Conservation (phyloP, 306 rosid genomes). For the Fragaria ananassa region DNA sequence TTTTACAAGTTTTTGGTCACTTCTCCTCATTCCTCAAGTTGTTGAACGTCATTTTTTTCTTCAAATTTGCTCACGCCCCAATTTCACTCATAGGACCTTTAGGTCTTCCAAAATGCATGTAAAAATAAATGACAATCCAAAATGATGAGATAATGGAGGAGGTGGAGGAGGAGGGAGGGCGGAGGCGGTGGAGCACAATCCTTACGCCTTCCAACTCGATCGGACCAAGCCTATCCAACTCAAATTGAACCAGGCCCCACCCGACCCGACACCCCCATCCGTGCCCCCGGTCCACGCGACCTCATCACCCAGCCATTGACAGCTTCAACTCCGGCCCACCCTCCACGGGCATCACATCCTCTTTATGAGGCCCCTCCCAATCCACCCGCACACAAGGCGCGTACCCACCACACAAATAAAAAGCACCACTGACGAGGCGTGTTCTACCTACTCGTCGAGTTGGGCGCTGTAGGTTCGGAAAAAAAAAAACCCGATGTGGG, state of each 20-base stretch:
- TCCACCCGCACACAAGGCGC: not conserved
- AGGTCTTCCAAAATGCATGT: too few relatives aligned
- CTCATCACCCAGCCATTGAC: constrained; percentile 26
- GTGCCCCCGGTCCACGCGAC: constrained; percentile 31
- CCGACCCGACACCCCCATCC: constrained; percentile 14
- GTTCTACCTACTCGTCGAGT: not conserved
- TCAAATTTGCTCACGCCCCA: too few relatives aligned
- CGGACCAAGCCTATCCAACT: not conserved
- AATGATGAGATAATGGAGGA: too few relatives aligned
- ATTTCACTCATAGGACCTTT: too few relatives aligned
- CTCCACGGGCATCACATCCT: constrained; percentile 26
- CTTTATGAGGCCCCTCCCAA: not conserved
- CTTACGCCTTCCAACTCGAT: not conserved
- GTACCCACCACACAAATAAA: not conserved
- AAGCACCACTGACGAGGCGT: too few relatives aligned
- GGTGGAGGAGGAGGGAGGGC: too few relatives aligned
- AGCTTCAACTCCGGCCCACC: constrained; percentile 31
- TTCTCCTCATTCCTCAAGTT: too few relatives aligned
- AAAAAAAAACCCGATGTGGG: constrained; percentile 11
- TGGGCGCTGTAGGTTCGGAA: not conserved
- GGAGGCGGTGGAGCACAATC: too few relatives aligned
- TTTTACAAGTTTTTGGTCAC: too few relatives aligned
- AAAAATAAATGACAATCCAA: too few relatives aligned
- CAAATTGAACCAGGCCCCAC: constrained; percentile 11
- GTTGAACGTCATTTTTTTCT: too few relatives aligned